phyloP scores from a whole-genome alignment of 148 eudicot genomes.

The Vaccinium vitisidaea region DNA sequence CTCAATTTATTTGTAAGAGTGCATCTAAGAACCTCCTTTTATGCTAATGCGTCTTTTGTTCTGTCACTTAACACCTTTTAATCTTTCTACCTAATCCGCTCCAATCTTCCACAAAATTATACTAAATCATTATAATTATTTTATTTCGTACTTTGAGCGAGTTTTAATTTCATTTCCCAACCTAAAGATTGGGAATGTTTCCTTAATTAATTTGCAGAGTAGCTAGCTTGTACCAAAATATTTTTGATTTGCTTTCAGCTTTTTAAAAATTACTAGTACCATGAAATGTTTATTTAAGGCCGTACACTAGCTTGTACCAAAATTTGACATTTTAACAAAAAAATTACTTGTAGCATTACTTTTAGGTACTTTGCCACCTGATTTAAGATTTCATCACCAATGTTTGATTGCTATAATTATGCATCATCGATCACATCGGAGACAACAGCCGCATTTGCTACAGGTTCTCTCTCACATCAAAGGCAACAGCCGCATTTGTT shows the following conservation, averaged over 20 bases:
- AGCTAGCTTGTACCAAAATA: background rate
- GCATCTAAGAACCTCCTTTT: conserved; percentile 7
- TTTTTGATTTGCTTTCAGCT: background rate
- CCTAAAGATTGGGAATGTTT: background rate
- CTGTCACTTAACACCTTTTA: background rate
- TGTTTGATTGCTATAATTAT: background rate
- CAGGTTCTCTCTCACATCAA: background rate
- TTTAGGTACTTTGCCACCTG: background rate
- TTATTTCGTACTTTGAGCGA: background rate
- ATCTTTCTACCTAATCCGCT: background rate
- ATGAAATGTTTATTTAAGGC: background rate
- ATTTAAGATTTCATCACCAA: background rate
- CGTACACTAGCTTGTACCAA: background rate
- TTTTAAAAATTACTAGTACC: background rate
- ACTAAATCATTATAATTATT: background rate
- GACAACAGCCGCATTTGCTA: background rate
- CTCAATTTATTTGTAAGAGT: background rate
- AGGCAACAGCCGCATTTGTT: background rate
- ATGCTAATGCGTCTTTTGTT: background rate
- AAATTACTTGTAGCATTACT: background rate
- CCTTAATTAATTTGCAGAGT: background rate
- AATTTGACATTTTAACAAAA: background rate
- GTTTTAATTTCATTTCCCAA: background rate
- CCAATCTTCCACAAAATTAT: background rate
- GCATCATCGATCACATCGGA: background rate